Base-by-base conservation (phyloP, 176 grass and related monocot species). In the Typha latifolia region DNA sequence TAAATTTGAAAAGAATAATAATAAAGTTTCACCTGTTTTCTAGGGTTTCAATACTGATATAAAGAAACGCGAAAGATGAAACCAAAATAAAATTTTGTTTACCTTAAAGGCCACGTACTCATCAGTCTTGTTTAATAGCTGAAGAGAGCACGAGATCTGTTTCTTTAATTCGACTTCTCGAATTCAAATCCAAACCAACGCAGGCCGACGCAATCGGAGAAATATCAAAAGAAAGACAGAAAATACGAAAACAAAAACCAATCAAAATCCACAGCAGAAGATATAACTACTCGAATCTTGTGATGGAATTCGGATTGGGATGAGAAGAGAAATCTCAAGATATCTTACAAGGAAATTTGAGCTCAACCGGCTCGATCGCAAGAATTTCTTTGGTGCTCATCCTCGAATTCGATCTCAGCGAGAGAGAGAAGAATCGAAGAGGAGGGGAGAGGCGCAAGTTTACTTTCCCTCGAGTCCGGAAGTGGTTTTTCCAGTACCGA, bases 71-170 rank as follows among this genome's bases (percentile, higher is more conserved):
- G 18, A 24, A 78, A 51, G 31, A 51, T 51, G 47, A 71, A 79
- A 2, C 34, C 8, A 53, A 31, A 21, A 77, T 13, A 14, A 21
- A 72, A 53, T 51, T 64, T 19, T 59, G 18, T 22, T 49, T 65
- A 79, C 77, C 77, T 79, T 79, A 26, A 79, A 79, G 52, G 77
- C 77, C 22, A 79, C 50, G 61, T 47, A 69, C 63, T 79, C 68
- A 21, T 79, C 68, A 21, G 68, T 49, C 48, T 66, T 71, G n/a
- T 72, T 79, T 32, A 67, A 64, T 16, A 79, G 68, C 77, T 64
- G 67, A 27, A 79, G 57, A 48, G 77, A 65, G 56, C 77, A 79
- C 12, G 77, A 79, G 77, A 79, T 79, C 77, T 79, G 77, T 48
- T 79, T 79, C 47, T 65, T 71, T 67, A 79, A 79, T 57, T 79